Conservation (phyloP, 2,329 filamentous ascomycete genomes). For the Penicillium sp. region DNA sequence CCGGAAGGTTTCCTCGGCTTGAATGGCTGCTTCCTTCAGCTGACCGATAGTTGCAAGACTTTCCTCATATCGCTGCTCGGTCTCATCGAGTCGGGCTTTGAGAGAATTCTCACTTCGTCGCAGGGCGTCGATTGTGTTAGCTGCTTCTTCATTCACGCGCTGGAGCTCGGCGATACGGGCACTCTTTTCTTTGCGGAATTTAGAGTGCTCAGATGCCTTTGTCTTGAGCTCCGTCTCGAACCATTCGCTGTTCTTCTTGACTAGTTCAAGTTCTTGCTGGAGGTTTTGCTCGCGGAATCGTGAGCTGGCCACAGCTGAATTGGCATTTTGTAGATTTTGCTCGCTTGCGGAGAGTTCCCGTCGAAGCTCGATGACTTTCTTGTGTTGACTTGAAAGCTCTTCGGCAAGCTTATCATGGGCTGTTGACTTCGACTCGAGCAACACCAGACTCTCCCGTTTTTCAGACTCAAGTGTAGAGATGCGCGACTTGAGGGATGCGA, state of each 20-base stretch:
- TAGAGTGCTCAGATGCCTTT: constrained; percentile 78
- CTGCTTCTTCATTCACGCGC: constrained; percentile 78
- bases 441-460: constrained; percentile 80
- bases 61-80: constrained; percentile 82
- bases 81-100: constrained; percentile 72
- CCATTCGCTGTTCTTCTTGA: constrained; percentile 89
- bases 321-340: constrained; percentile 74
- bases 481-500: constrained; percentile 71
- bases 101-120: constrained; percentile 74
- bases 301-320: constrained; percentile 70
- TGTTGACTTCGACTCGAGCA: constrained; percentile 83
- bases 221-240: constrained; percentile 86
- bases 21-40: constrained; percentile 73
- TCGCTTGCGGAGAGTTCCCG: constrained; percentile 77
- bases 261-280: constrained; percentile 81
- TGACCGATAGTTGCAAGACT: constrained; percentile 74
- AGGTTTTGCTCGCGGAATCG: constrained; percentile 88
- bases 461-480: constrained; percentile 83
- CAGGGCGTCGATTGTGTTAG: constrained; percentile 67
- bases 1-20: constrained; percentile 78
- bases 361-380: constrained; percentile 76
- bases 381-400: constrained; percentile 81
- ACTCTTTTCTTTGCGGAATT: constrained; percentile 91
- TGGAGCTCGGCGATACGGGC: constrained; percentile 83
- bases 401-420: constrained; percentile 80